phyloP scores from a whole-genome alignment of 2,329 filamentous ascomycete genomes.

The Cryphonectria naterciae region DNA sequence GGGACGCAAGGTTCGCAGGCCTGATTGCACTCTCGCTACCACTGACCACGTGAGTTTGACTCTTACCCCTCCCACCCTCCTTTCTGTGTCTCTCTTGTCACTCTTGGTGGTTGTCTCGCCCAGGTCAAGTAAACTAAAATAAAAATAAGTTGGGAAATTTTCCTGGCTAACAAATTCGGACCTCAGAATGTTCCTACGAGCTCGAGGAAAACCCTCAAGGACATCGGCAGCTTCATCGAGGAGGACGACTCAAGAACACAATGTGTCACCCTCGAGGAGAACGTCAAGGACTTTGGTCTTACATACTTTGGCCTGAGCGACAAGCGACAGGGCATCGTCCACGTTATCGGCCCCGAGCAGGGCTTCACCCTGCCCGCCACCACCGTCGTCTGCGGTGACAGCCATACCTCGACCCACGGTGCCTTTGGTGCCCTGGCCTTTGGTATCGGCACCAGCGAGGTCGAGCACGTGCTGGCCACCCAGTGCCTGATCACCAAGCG shows the following conservation, averaged over 20 bases:
- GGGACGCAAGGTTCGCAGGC: slow-evolving; percentile 82
- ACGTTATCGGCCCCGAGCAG: slow-evolving; percentile 97
- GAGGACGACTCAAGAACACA: slow-evolving; percentile 92
- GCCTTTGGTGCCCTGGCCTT: slow-evolving; percentile 94
- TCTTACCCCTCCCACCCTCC: no score
- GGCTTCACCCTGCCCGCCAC: slow-evolving; percentile 97
- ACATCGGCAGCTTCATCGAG: slow-evolving; percentile 90
- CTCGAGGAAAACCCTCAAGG: slow-evolving; percentile 89
- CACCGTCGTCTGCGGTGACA: slow-evolving; percentile 96
- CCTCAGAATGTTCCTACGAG: slow-evolving; percentile 87
- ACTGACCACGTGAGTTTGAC: slow-evolving; percentile 82
- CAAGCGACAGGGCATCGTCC: slow-evolving; percentile 96
- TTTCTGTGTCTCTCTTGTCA: background rate
- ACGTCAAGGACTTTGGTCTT: slow-evolving; percentile 93
- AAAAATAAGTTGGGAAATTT: no score
- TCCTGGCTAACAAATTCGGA: slow-evolving; percentile 27
- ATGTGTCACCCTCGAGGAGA: slow-evolving; percentile 94
- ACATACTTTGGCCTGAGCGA: slow-evolving; percentile 97
- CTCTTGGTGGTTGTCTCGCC: background rate
- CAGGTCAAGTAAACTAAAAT: no score
- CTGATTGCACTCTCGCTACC: slow-evolving; percentile 95
- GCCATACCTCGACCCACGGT: slow-evolving; percentile 96
- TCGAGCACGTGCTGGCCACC: slow-evolving; percentile 96
- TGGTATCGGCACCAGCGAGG: slow-evolving; percentile 96
- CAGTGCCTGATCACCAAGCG: slow-evolving; percentile 93